Evolutionary conservation across 2,329 filamentous ascomycete species (phyloP).

Genomic region (Blastomyces emzantsi): DNA sequence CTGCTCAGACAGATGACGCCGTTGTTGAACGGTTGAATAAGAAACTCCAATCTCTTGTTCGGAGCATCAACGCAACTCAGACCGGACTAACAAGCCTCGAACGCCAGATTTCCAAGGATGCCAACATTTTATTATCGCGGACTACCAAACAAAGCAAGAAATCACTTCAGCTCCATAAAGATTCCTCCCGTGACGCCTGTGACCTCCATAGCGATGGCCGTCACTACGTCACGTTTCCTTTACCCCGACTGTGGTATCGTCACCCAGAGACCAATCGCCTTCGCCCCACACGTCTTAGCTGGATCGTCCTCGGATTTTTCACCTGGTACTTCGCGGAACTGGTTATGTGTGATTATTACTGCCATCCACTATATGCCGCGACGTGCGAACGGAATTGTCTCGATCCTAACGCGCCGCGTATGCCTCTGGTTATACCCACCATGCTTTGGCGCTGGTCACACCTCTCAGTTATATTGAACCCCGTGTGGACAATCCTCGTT

Average conservation of each 20-base stretch:
- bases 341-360: slow-evolving; percentile 44
- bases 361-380: slow-evolving; percentile 41
- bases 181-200: slow-evolving; percentile 20
- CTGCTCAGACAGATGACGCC: slow-evolving; percentile 18
- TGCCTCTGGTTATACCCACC: slow-evolving; percentile 49
- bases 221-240: slow-evolving; percentile 26
- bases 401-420: slow-evolving; percentile 43
- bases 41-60: slow-evolving; percentile 33
- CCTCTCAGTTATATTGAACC: slow-evolving; percentile 20
- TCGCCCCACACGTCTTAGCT: slow-evolving; percentile 32
- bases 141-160: slow-evolving; percentile 14
- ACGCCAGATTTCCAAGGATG: slow-evolving; percentile 27
- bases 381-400: slow-evolving; percentile 44
- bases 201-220: slow-evolving; percentile 21
- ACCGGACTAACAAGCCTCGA: slow-evolving; percentile 34
- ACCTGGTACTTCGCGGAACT: slow-evolving; percentile 44
- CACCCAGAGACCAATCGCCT: slow-evolving; percentile 23
- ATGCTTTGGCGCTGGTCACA: slow-evolving; percentile 43
- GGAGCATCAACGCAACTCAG: slow-evolving; percentile 35
- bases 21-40: slow-evolving; percentile 32
- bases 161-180: slow-evolving; percentile 11
- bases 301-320: slow-evolving; percentile 33
- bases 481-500: slow-evolving; percentile 25
- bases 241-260: slow-evolving; percentile 31
- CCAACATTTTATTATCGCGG: slow-evolving; percentile 14